Conservation (phyloP, 139 green algal species). For the Micractinium conductrix region DNA sequence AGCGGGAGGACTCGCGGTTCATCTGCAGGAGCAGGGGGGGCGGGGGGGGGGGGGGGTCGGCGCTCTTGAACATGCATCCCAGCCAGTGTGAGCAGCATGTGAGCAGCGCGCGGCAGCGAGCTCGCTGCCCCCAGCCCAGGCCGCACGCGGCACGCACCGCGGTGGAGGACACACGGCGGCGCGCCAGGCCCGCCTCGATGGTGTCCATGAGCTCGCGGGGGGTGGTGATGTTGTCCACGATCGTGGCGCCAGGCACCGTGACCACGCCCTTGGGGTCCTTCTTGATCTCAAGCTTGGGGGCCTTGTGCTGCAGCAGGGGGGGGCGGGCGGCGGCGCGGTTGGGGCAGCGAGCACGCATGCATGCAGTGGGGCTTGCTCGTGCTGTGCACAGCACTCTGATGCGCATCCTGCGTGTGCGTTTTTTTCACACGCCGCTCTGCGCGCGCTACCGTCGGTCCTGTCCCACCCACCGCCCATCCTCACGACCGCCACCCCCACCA, state of each 20-base stretch:
- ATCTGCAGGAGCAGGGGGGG: slow-evolving; percentile 57
- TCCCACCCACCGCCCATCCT: background rate
- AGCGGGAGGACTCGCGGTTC: slow-evolving; percentile 90
- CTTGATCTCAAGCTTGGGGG: slow-evolving; percentile 96
- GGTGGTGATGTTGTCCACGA: slow-evolving; percentile 65
- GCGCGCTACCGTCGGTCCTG: background rate
- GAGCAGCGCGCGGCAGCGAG: too few relatives aligned
- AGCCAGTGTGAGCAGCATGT: too few relatives aligned
- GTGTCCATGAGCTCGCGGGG: slow-evolving; percentile 66
- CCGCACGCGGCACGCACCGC: too few relatives aligned
- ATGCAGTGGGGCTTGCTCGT: too few relatives aligned
- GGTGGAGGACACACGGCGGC: slow-evolving; percentile 54
- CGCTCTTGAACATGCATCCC: too few relatives aligned
- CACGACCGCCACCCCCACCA: background rate
- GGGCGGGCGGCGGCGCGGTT: background rate
- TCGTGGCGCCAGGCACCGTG: slow-evolving; percentile 82
- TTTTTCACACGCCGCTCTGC: too few relatives aligned
- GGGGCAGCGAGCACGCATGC: background rate
- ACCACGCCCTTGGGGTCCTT: slow-evolving; percentile 97
- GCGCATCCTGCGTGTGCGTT: too few relatives aligned
- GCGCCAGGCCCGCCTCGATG: slow-evolving; percentile 64
- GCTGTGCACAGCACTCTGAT: too few relatives aligned
- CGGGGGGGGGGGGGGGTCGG: background rate
- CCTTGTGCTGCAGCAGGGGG: slow-evolving; percentile 30
- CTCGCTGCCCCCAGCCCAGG: too few relatives aligned